Evolutionary conservation across 1,139 yeast genomes (phyloP), one percentile per base, ranked within the genome.

Genomic region (Taiozyma sp.): DNA sequence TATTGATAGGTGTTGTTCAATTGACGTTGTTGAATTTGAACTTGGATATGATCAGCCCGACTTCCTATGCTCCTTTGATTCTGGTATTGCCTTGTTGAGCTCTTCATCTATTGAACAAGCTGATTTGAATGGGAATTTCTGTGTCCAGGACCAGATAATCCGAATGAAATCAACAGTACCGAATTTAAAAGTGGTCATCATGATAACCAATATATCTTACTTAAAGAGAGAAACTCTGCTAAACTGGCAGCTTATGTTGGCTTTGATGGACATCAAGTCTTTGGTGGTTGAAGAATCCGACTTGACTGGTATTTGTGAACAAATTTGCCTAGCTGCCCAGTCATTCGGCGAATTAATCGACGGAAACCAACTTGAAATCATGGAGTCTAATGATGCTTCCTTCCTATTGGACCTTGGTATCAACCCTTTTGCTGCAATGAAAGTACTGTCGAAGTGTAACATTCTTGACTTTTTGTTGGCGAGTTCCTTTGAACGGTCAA

Each of bases 351-450:
- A 7, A n/a, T 24, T 24, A 40, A 19, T 40, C 19, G 19, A 13
- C 9, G 43, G 13, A 22, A 24, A 45, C 2, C 43, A 47, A 1
- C 8, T 43, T 3, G 22, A 29, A 5, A 12, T 45, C n/a, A 29
- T 51, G 5, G 56, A 55, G 5, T 40, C 46, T 1, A n/a, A 4
- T 14, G 50, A 52, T 14, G 44, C 29, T 4, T 43, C 41, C 12
- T 57, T 53, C 29, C 44, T 59, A 1, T 30, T 48, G 2, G 27
- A 28, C 5, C 54, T 60, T 47, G 63, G 60, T 3, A n/a, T 57
- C 22, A 56, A 56, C 42, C 49, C 56, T 1, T 50, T 58, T 23
- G 32, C 49, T 1, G 45, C 57, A 0, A 13, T 50, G 10, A 45
- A 44, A 19, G 23, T 12, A 10, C 16, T 38, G 13, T 13, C 23